Conservation (phyloP, 768 basidiomycete species). For the Leucogyrophana mollusca region DNA sequence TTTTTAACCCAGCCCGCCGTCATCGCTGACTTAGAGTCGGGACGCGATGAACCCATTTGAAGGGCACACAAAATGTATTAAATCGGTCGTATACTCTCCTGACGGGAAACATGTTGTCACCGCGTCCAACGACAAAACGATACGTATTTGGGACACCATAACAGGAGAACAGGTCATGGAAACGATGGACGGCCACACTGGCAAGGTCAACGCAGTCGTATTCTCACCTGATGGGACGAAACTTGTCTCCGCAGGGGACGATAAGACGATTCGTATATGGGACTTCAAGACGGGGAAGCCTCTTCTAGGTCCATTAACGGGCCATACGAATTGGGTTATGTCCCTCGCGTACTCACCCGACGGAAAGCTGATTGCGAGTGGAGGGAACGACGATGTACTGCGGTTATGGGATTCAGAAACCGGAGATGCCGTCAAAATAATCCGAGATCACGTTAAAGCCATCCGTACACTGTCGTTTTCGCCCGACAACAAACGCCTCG, state of each 20-base stretch:
- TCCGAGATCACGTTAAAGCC: background rate
- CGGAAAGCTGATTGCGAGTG: constrained; percentile 48
- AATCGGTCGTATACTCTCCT: background rate
- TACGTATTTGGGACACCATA: background rate
- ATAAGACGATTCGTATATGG: constrained; percentile 4
- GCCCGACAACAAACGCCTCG: constrained; percentile 39
- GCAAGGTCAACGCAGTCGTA: background rate
- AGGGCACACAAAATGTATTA: background rate
- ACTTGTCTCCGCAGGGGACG: constrained; percentile 3
- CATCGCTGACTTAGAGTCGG: too few species aligned
- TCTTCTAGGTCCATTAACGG: background rate
- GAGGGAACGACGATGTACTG: constrained; percentile 51
- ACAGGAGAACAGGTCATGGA: background rate
- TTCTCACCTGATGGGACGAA: constrained; percentile 7
- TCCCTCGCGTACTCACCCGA: constrained; percentile 50
- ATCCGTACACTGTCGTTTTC: constrained; percentile 25
- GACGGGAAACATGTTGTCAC: background rate
- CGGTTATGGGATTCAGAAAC: constrained; percentile 42
- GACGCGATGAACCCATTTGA: background rate
- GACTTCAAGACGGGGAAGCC: background rate
- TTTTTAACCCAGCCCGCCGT: too few species aligned
- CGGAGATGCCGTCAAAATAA: background rate
- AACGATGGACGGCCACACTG: background rate
- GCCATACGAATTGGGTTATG: background rate
- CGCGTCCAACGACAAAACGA: background rate